Evolutionary conservation across 306 rosid genomes (phyloP).

Genomic region (Cicer bijugum): DNA sequence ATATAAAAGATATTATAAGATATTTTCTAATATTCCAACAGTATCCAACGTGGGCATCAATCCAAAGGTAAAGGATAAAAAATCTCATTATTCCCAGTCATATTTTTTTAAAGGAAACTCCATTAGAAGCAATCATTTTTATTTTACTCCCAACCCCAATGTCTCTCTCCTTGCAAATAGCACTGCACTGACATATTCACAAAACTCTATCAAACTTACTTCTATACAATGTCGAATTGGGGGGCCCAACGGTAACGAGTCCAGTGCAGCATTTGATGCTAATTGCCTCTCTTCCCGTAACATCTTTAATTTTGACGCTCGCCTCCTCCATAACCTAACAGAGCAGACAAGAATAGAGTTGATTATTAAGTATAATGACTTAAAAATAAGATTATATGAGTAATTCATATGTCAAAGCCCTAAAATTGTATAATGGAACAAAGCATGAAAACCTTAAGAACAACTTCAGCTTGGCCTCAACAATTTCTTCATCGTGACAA

Average conservation of each 20-base stretch:
- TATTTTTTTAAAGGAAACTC: constrained; percentile 15
- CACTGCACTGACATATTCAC: constrained; percentile 36
- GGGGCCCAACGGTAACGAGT: constrained; percentile 75
- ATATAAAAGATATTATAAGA: no score
- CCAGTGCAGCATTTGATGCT: constrained; percentile 80
- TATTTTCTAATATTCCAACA: no score
- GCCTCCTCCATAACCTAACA: constrained; percentile 87
- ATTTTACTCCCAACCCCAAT: constrained; percentile 21
- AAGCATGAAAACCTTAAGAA: constrained; percentile 67
- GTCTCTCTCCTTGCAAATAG: neutral
- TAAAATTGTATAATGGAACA: constrained; percentile 31
- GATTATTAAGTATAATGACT: constrained; percentile 20
- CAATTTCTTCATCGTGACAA: constrained; percentile 65
- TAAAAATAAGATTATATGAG: constrained; percentile 30
- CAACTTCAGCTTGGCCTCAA: constrained; percentile 79
- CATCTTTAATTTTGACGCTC: constrained; percentile 64
- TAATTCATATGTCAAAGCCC: constrained; percentile 30
- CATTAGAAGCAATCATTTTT: constrained; percentile 31
- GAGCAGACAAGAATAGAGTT: constrained; percentile 34
- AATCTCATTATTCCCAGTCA: neutral
- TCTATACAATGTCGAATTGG: constrained; percentile 63
- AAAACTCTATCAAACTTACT: constrained; percentile 56
- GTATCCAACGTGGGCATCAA: neutral
- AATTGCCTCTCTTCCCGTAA: constrained; percentile 69
- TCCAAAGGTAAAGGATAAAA: constrained; percentile 8